Evolutionary conservation across 495 filamentous ascomycete species (phyloP).

Genomic region (Penicillium samsonianum): DNA sequence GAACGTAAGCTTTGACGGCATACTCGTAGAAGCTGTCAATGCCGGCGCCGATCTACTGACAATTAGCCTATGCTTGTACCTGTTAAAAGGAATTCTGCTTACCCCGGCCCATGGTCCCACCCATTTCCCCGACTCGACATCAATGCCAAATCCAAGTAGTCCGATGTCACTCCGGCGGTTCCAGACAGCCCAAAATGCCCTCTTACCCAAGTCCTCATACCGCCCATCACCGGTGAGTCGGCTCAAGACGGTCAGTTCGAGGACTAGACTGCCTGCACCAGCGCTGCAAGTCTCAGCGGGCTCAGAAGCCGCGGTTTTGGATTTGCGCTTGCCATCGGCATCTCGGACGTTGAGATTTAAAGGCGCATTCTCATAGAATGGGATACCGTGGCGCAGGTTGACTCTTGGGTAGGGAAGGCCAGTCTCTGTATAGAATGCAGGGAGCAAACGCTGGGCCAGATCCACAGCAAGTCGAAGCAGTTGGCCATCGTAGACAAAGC

Average conservation of each 20-base stretch:
- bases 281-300: slow-evolving; percentile 96
- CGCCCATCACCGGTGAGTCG: slow-evolving; percentile 81
- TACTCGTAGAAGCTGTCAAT: slow-evolving; percentile 99
- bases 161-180: slow-evolving; percentile 77
- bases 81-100: slow-evolving; percentile 21
- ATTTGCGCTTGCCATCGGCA: slow-evolving; percentile 17
- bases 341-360: slow-evolving; percentile 46
- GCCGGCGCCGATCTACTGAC: slow-evolving; percentile 75
- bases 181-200: slow-evolving; percentile 97
- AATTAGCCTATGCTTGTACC: slow-evolving; percentile 15
- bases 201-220: slow-evolving; percentile 85
- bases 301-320: slow-evolving; percentile 48
- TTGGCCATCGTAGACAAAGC: slow-evolving; percentile 86
- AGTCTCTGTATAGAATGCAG: slow-evolving; percentile 86
- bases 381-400: slow-evolving; percentile 88
- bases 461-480: slow-evolving; percentile 83
- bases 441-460: slow-evolving; percentile 77
- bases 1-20: slow-evolving; percentile 87
- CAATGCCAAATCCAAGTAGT: slow-evolving; percentile 88
- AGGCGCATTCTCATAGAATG: slow-evolving; percentile 83
- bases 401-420: slow-evolving; percentile 94
- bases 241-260: slow-evolving; percentile 90
- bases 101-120: slow-evolving; percentile 78
- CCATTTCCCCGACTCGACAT: slow-evolving; percentile 90
- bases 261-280: slow-evolving; percentile 87